Evolutionary conservation across 805 yeast genomes (phyloP).

Genomic region (Myxozyma sirexii): DNA sequence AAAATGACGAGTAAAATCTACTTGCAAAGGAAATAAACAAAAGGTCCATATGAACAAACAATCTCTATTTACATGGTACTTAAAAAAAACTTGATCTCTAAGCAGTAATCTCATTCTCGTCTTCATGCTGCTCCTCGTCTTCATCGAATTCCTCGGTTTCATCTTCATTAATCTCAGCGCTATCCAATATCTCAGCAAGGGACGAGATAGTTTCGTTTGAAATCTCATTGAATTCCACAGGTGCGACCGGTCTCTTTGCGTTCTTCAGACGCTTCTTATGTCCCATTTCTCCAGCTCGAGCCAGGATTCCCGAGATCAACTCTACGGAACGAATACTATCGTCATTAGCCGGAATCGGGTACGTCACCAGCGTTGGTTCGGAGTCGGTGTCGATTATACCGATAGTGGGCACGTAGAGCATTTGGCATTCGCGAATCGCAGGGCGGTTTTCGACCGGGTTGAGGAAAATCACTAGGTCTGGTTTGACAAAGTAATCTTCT

Average conservation of each 20-base stretch:
- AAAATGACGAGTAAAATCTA: too few species aligned
- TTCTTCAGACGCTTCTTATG: neutral
- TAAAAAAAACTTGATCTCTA: too few species aligned
- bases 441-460: conserved; percentile 87
- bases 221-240: neutral
- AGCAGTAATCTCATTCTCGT: too few species aligned
- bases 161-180: neutral
- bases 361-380: conserved; percentile 86
- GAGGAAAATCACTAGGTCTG: conserved; percentile 83
- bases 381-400: conserved; percentile 93
- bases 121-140: neutral
- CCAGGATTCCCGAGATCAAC: conserved; percentile 77
- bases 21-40: too few species aligned
- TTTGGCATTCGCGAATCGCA: conserved; percentile 78
- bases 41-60: too few species aligned
- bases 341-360: conserved; percentile 96
- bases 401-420: conserved; percentile 84
- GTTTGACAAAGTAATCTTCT: conserved; percentile 55
- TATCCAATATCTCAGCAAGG: neutral
- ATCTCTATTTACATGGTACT: too few species aligned
- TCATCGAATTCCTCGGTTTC: neutral
- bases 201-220: too few species aligned
- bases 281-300: conserved; percentile 85
- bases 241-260: neutral
- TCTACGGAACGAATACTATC: conserved; percentile 83